Percentiles rank a stretch among this genome's conserved stretches.
phyloP scores from a whole-genome alignment of 2,329 filamentous ascomycete species.

The Bipolaris zeicola region DNA sequence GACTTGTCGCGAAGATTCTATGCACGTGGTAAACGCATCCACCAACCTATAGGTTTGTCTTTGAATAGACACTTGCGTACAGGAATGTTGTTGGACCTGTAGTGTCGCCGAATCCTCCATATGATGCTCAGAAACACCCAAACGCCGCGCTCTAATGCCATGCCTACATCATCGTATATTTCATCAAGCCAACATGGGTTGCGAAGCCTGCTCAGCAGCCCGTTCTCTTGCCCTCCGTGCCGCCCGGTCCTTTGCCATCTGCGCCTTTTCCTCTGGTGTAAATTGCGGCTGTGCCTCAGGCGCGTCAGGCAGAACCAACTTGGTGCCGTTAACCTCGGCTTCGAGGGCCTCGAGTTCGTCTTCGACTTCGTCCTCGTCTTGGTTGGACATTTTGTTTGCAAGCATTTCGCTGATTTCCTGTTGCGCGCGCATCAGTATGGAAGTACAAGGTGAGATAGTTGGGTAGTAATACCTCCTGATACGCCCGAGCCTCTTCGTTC shows the following conservation, averaged over 20 bases:
- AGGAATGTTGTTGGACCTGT: conserved; percentile 5
- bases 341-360: conserved; percentile 88
- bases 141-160: conserved; percentile 46
- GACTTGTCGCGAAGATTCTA: conserved; percentile 6
- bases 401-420: conserved; percentile 94
- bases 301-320: conserved; percentile 46
- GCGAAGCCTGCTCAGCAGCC: conserved; percentile 38
- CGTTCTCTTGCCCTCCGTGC: conserved; percentile 41
- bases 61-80: conserved; percentile 1
- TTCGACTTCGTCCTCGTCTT: conserved; percentile 97
- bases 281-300: conserved; percentile 43
- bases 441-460: background rate
- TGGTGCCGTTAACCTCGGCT: conserved; percentile 59
- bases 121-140: conserved; percentile 18
- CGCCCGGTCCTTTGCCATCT: conserved; percentile 41
- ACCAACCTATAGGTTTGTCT: background rate
- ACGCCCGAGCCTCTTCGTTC: conserved; percentile 85
- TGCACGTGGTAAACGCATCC: conserved; percentile 28
- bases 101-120: background rate
- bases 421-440: conserved; percentile 11
- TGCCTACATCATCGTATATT: conserved; percentile 15
- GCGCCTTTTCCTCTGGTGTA: conserved; percentile 35
- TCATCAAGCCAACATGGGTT: conserved; percentile 46
- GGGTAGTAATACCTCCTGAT: conserved; percentile 72
- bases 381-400: conserved; percentile 83